A percentile compares a stretch with the other conserved stretches of the same genome.
Evolutionary conservation across 768 basidiomycete species (phyloP).

Genomic region (Kwoniella newhampshirensis): DNA sequence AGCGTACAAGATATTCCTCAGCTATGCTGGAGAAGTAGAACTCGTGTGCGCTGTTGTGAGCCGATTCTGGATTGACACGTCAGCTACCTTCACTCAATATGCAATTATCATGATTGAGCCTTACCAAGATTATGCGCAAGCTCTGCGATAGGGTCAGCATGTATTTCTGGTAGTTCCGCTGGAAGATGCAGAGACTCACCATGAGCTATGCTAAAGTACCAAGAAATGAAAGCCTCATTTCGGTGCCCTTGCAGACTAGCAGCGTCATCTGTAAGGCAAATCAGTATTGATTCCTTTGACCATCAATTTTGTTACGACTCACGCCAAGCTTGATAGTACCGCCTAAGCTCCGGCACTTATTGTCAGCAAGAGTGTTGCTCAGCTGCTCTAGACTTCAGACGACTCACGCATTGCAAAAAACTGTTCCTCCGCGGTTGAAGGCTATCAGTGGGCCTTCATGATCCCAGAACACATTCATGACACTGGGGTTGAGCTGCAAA

Average conservation of each 20-base stretch:
- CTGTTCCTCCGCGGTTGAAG: conserved; percentile 83
- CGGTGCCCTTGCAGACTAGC: conserved; percentile 62
- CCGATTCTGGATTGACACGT: conserved; percentile 27
- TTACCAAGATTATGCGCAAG: conserved; percentile 40
- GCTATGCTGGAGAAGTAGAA: conserved; percentile 92
- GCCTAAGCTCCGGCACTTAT: conserved; percentile 51
- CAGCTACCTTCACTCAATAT: neutral
- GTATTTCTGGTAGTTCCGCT: neutral
- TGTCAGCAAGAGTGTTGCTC: neutral
- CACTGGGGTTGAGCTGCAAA: conserved; percentile 62
- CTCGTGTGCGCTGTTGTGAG: conserved; percentile 86
- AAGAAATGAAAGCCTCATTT: conserved; percentile 73
- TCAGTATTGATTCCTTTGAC: conserved; percentile 72
- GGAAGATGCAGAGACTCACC: conserved; percentile 47
- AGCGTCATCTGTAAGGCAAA: conserved; percentile 70
- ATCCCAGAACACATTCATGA: conserved; percentile 86
- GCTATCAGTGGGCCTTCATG: conserved; percentile 76
- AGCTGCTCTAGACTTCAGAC: neutral
- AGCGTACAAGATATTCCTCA: conserved; percentile 59
- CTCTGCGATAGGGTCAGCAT: conserved; percentile 15
- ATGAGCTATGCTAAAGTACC: conserved; percentile 91
- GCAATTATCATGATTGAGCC: conserved; percentile 3
- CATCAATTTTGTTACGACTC: conserved; percentile 53
- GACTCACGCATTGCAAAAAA: conserved; percentile 70
- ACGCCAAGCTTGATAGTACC: conserved; percentile 87